A percentile compares a stretch with the other conserved stretches of the same genome.
phyloP scores from a whole-genome alignment of 2,329 filamentous ascomycete genomes.

The Botryotinia calthae region DNA sequence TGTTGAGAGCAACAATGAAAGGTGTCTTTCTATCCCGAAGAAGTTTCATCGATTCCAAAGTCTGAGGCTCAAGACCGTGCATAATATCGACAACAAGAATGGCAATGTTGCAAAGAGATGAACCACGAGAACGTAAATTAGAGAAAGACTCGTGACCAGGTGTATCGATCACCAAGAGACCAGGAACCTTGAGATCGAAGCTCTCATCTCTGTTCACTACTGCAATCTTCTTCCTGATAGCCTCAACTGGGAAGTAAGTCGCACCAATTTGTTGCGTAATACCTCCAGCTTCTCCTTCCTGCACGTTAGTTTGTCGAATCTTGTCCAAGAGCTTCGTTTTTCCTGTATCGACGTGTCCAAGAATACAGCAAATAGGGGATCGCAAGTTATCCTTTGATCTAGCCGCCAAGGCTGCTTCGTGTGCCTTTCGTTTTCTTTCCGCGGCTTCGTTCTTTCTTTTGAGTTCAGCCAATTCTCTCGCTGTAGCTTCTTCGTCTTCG shows the following conservation, averaged over 20 bases:
- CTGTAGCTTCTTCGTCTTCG: conserved; percentile 72
- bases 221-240: conserved; percentile 85
- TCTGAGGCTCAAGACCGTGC: conserved; percentile 98
- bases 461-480: conserved; percentile 67
- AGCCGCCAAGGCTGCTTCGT: conserved; percentile 87
- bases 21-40: conserved; percentile 92
- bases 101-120: conserved; percentile 97
- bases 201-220: conserved; percentile 88
- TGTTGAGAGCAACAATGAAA: conserved; percentile 98
- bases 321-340: conserved; percentile 99
- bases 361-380: conserved; percentile 98
- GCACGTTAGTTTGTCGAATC: conserved; percentile 96
- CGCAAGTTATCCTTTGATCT: conserved; percentile 92
- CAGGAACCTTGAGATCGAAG: conserved; percentile 97
- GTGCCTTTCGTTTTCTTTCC: conserved; percentile 81
- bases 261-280: conserved; percentile 99
- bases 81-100: conserved; percentile 99
- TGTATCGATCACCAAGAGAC: conserved; percentile 94
- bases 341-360: conserved; percentile 99
- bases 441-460: conserved; percentile 85
- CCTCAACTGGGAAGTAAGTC: conserved; percentile 96
- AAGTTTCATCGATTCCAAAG: conserved; percentile 93
- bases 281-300: conserved; percentile 98
- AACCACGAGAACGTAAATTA: conserved; percentile 93
- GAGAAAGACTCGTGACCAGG: conserved; percentile 99